phyloP scores from a whole-genome alignment of 1,139 yeast genomes.

The Geotrichum restrictum region DNA sequence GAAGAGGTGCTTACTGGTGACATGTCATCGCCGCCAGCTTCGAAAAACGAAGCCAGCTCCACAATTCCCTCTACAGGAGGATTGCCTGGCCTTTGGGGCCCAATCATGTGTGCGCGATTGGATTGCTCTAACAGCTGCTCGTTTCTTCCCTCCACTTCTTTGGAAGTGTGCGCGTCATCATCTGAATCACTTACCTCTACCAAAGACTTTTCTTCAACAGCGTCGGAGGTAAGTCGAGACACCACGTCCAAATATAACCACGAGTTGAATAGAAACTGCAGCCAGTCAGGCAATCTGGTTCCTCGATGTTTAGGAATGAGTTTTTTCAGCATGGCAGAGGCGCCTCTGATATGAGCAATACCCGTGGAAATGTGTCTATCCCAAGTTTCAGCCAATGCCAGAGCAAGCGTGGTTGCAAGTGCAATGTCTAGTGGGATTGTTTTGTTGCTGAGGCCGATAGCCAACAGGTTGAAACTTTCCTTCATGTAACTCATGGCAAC shows the following conservation, averaged over 20 bases:
- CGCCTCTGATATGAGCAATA: conserved; percentile 64
- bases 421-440: conserved; percentile 63
- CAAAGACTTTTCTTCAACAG: conserved; percentile 39
- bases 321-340: conserved; percentile 53
- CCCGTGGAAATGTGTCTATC: conserved; percentile 63
- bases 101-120: conserved; percentile 1
- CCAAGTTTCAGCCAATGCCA: conserved; percentile 67
- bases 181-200: conserved; percentile 24
- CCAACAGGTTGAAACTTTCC: conserved; percentile 54
- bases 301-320: conserved; percentile 23
- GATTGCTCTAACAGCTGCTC: conserved; percentile 1
- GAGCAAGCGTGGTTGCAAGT: conserved; percentile 56
- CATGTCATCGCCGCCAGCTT: conserved; percentile 5
- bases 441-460: conserved; percentile 50
- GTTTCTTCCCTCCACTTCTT: conserved; percentile 12
- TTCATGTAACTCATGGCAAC: conserved; percentile 58
- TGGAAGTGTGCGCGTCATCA: conserved; percentile 25
- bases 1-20: conserved; percentile 10
- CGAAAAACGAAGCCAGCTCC: conserved; percentile 18
- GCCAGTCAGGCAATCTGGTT: conserved; percentile 31
- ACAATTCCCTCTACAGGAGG: conserved; percentile 11
- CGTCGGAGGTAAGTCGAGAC: conserved; percentile 58
- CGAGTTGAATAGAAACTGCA: conserved; percentile 56
- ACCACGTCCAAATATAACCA: conserved; percentile 66
- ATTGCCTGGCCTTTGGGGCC: neutral